phyloP scores from a whole-genome alignment of 2,329 filamentous ascomycete species.

The Fusarium pseudonygamai region DNA sequence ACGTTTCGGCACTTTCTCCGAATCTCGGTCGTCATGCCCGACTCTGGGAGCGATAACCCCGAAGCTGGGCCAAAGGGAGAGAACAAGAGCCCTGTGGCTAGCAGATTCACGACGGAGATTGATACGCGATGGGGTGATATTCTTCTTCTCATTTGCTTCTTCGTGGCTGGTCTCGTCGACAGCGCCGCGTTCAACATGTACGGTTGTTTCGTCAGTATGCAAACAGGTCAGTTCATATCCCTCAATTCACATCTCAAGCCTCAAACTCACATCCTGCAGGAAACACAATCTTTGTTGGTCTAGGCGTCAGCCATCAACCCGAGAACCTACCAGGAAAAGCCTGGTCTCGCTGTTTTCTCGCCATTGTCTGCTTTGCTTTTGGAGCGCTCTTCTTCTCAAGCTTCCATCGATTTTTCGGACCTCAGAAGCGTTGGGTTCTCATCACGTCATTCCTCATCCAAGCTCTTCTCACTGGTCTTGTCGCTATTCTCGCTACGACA shows the following conservation, averaged over 20 bases:
- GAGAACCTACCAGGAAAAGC: slow-evolving; percentile 40
- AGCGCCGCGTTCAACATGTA: slow-evolving; percentile 45
- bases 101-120: slow-evolving; percentile 34
- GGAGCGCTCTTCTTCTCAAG: slow-evolving; percentile 43
- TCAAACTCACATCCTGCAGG: slow-evolving; percentile 13
- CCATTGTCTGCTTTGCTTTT: slow-evolving; percentile 39
- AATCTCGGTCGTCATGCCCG: slow-evolving; percentile 18
- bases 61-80: slow-evolving; percentile 26
- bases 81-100: not conserved
- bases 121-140: slow-evolving; percentile 39
- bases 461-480: slow-evolving; percentile 35
- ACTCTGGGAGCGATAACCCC: slow-evolving; percentile 28
- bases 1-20: not conserved
- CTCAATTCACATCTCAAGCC: not conserved
- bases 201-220: slow-evolving; percentile 45
- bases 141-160: slow-evolving; percentile 38
- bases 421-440: slow-evolving; percentile 43
- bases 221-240: slow-evolving; percentile 33
- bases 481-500: slow-evolving; percentile 38
- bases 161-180: slow-evolving; percentile 41
- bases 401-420: slow-evolving; percentile 41
- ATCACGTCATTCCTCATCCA: slow-evolving; percentile 37
- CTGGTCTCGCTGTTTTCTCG: slow-evolving; percentile 43
- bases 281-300: slow-evolving; percentile 43
- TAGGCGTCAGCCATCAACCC: slow-evolving; percentile 40